Percentiles rank a stretch among this genome's conserved stretches.
phyloP scores from a whole-genome alignment of 805 yeast genomes.

The Nakazawaea laoshanensis region DNA sequence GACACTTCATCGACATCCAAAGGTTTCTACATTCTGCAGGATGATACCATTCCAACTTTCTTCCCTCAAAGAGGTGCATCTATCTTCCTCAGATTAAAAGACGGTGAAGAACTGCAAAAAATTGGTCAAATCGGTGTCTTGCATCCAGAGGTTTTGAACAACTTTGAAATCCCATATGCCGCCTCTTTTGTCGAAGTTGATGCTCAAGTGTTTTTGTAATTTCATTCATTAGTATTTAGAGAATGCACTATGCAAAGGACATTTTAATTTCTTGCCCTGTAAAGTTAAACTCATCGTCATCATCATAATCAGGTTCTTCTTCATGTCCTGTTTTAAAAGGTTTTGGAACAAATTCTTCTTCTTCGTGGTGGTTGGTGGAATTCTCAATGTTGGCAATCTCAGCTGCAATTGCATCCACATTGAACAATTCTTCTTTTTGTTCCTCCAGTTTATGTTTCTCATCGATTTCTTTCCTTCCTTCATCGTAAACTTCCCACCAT shows the following conservation, averaged over 20 bases:
- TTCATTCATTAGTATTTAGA: neutral
- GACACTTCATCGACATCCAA: conserved; percentile 40
- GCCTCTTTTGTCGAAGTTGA: conserved; percentile 87
- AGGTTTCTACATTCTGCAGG: conserved; percentile 84
- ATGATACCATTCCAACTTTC: conserved; percentile 56
- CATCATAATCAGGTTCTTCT: conserved; percentile 17
- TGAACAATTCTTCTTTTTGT: conserved; percentile 25
- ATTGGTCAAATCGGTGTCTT: conserved; percentile 89
- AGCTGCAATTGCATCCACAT: conserved; percentile 31
- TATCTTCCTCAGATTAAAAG: conserved; percentile 61
- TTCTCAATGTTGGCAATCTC: conserved; percentile 38
- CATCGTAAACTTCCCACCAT: conserved; percentile 51
- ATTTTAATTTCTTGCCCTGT: conserved; percentile 19
- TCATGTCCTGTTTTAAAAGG: conserved; percentile 8
- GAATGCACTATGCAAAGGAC: conserved; percentile 17
- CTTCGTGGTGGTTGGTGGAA: too few species aligned
- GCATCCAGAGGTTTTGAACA: conserved; percentile 86
- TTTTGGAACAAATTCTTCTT: conserved; percentile 4
- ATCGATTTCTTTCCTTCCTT: conserved; percentile 24
- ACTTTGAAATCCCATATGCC: conserved; percentile 88
- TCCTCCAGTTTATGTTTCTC: conserved; percentile 14
- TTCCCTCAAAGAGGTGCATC: conserved; percentile 98
- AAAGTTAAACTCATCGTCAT: conserved; percentile 17
- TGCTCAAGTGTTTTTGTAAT: conserved; percentile 74
- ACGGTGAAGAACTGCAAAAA: conserved; percentile 44